These are phyloP conservation scores for Allantophomopsis lycopodina DNA, from an alignment of 2,329 filamentous ascomycete genomes.

Conservation along the genomic window DNA sequence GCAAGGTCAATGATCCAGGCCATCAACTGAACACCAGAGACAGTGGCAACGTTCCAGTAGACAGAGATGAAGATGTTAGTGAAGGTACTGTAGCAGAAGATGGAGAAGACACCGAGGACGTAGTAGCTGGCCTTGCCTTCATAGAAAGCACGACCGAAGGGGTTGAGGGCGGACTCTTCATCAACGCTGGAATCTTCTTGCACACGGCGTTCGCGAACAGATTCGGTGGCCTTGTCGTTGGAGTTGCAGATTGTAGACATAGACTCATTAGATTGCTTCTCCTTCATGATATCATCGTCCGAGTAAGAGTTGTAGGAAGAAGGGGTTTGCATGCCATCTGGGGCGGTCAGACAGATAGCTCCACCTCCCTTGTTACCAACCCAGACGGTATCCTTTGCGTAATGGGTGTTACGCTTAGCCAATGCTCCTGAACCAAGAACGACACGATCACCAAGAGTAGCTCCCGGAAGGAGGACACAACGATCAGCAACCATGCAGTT, in stretches of 20 bases:
- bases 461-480: constrained; percentile 35
- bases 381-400: constrained; percentile 30
- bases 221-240: background rate
- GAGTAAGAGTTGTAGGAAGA: background rate
- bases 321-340: background rate
- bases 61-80: constrained; percentile 29
- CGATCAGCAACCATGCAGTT: constrained; percentile 43
- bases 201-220: background rate
- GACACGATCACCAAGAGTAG: constrained; percentile 30
- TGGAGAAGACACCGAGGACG: constrained; percentile 30
- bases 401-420: constrained; percentile 28
- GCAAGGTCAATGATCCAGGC: constrained; percentile 17
- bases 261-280: background rate
- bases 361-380: constrained; percentile 37
- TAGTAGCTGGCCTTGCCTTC: constrained; percentile 32
- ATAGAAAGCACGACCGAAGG: constrained; percentile 43
- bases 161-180: constrained; percentile 19
- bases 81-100: constrained; percentile 34
- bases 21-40: constrained; percentile 32
- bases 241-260: background rate
- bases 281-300: background rate
- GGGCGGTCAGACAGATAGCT: constrained; percentile 25
- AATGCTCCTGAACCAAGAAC: constrained; percentile 40
- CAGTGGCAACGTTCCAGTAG: constrained; percentile 35
- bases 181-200: background rate